A percentile compares a stretch with the other conserved stretches of the same genome.
Evolutionary conservation across 1,284 basidiomycete genomes (phyloP).

Genomic region (Ustanciosporium gigantosporum): DNA sequence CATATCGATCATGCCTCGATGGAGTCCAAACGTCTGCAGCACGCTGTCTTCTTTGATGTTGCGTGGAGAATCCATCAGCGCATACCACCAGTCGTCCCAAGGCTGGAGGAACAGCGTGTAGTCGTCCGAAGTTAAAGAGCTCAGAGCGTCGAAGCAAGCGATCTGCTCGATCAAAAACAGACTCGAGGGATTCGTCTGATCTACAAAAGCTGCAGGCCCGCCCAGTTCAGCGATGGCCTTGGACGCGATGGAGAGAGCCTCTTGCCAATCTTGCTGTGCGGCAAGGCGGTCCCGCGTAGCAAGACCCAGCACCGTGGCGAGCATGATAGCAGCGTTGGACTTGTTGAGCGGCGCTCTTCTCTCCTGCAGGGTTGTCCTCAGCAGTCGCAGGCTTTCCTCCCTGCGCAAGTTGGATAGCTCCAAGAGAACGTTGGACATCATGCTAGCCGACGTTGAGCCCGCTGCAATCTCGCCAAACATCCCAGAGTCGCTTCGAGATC

Average conservation of each 20-base stretch:
- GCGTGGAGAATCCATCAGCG: slow-evolving; percentile 28
- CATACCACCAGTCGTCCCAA: slow-evolving; percentile 40
- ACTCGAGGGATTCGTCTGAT: slow-evolving; percentile 25
- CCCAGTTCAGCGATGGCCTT: slow-evolving; percentile 32
- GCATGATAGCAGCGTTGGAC: slow-evolving; percentile 28
- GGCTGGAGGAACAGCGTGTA: slow-evolving; percentile 35
- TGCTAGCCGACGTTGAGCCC: background rate
- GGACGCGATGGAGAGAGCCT: slow-evolving; percentile 24
- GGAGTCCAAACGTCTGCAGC: slow-evolving; percentile 28
- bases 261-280: slow-evolving; percentile 36
- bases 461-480: background rate
- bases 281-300: slow-evolving; percentile 29
- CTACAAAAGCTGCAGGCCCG: slow-evolving; percentile 26
- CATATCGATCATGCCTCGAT: slow-evolving; percentile 37
- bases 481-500: background rate
- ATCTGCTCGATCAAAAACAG: slow-evolving; percentile 40
- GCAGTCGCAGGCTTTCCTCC: slow-evolving; percentile 18
- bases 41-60: slow-evolving; percentile 35
- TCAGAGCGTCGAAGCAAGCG: slow-evolving; percentile 31
- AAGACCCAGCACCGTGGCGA: slow-evolving; percentile 30
- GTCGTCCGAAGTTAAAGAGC: slow-evolving; percentile 32
- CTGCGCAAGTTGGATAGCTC: slow-evolving; percentile 32
- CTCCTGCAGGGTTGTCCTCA: slow-evolving; percentile 25
- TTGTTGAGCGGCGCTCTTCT: slow-evolving; percentile 18
- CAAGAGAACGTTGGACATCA: slow-evolving; percentile 26